phyloP scores from a whole-genome alignment of 148 eudicot genomes.

The Oxyria digyna region DNA sequence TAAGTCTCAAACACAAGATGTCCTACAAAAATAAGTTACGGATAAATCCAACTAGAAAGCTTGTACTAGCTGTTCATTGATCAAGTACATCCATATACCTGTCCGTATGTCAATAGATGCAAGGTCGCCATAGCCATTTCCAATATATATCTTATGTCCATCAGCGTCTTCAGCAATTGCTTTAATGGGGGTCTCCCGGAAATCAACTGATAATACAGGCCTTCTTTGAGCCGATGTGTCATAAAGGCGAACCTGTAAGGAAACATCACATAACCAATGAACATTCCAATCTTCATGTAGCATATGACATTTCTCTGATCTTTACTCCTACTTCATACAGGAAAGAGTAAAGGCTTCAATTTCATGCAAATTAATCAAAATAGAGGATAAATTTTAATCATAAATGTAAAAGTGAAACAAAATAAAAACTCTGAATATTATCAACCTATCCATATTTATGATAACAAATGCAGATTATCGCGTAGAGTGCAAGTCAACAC shows the following conservation, averaged over 20 bases:
- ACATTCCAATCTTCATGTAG: neutral
- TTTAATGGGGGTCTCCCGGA: slow-evolving; percentile 74
- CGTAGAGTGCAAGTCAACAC: neutral
- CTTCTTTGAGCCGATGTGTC: slow-evolving; percentile 85
- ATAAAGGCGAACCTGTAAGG: slow-evolving; percentile 77
- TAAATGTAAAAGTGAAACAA: neutral
- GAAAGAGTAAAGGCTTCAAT: too few relatives aligned
- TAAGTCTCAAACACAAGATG: neutral
- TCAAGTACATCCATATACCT: slow-evolving; percentile 32
- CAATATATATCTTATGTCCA: slow-evolving; percentile 67
- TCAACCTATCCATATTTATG: neutral
- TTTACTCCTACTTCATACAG: neutral
- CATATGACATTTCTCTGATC: neutral
- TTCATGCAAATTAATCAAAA: neutral
- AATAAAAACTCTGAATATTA: neutral
- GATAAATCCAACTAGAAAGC: neutral
- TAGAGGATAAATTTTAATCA: neutral
- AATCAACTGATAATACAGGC: slow-evolving; percentile 78
- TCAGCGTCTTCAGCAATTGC: slow-evolving; percentile 77
- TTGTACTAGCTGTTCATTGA: neutral
- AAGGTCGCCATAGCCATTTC: slow-evolving; percentile 91
- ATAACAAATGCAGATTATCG: neutral
- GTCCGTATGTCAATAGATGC: slow-evolving; percentile 89
- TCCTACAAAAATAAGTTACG: neutral
- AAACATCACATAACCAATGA: slow-evolving; percentile 5